These are phyloP conservation scores for Neofusicoccum kwambonambiense DNA, from an alignment of 2,329 filamentous ascomycete genomes.

Conservation along the genomic window DNA sequence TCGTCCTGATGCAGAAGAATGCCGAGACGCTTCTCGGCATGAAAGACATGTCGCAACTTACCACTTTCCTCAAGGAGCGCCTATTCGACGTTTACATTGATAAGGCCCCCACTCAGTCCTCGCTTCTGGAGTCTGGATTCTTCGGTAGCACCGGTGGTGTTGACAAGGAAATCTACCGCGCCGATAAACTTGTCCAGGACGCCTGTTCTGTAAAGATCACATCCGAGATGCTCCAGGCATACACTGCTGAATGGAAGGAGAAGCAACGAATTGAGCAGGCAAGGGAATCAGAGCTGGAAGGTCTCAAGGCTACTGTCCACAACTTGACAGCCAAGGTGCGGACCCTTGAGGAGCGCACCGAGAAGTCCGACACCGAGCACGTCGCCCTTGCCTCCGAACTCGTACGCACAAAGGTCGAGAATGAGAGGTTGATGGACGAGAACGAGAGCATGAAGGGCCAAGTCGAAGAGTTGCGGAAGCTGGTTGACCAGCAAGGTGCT, in stretches of 20 bases:
- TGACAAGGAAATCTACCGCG: constrained; percentile 94
- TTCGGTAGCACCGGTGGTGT: constrained; percentile 88
- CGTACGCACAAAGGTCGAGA: constrained; percentile 89
- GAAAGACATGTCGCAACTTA: constrained; percentile 87
- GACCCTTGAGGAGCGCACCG: constrained; percentile 79
- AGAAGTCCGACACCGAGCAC: constrained; percentile 87
- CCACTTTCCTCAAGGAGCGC: constrained; percentile 87
- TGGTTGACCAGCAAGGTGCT: constrained; percentile 85
- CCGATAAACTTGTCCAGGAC: constrained; percentile 89
- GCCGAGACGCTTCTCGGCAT: constrained; percentile 72
- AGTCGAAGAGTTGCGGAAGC: constrained; percentile 77
- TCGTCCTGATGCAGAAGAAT: constrained; percentile 96
- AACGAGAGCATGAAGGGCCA: constrained; percentile 86
- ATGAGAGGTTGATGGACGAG: constrained; percentile 82
- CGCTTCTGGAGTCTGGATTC: constrained; percentile 92
- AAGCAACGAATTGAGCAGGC: constrained; percentile 79
- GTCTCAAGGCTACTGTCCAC: constrained; percentile 58
- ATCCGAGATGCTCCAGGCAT: constrained; percentile 75
- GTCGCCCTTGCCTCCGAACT: constrained; percentile 87
- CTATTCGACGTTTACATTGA: constrained; percentile 98
- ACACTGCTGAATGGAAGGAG: constrained; percentile 89
- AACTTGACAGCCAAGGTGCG: constrained; percentile 73
- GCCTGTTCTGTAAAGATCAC: constrained; percentile 86
- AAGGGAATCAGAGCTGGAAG: constrained; percentile 76
- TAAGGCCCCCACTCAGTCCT: constrained; percentile 85